phyloP scores from a whole-genome alignment of 441 rosid species.

The Codiaeum variegatum region DNA sequence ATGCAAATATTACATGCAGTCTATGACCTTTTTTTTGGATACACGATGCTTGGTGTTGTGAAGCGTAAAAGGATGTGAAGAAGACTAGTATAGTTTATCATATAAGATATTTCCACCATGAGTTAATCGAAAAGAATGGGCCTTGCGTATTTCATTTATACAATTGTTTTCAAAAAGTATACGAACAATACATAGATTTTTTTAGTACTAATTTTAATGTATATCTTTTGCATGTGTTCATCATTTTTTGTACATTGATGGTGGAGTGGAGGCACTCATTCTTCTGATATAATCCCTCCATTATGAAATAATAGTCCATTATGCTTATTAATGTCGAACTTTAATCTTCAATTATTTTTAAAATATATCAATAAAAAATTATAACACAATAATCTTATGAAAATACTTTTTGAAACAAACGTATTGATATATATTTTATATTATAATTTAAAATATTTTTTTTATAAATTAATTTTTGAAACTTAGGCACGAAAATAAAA shows the following conservation, averaged over 20 bases:
- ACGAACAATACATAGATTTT: not conserved
- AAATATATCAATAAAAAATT: too few species aligned
- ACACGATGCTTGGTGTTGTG: not conserved
- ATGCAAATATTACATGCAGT: not conserved
- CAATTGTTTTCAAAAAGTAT: too few species aligned
- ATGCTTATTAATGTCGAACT: too few species aligned
- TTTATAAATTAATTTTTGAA: too few species aligned
- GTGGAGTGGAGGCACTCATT: not conserved
- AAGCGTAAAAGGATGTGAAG: not conserved
- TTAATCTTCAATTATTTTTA: too few species aligned
- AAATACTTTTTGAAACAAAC: too few species aligned
- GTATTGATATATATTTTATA: too few species aligned
- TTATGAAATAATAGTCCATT: too few species aligned
- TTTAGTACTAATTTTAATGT: not conserved
- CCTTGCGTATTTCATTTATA: not conserved
- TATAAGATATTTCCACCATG: not conserved
- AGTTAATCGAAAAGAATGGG: not conserved
- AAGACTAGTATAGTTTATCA: not conserved
- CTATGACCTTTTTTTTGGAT: not conserved
- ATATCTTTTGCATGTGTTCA: not conserved
- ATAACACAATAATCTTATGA: too few species aligned
- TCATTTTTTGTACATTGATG: not conserved
- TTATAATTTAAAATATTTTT: too few species aligned
- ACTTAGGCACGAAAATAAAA: too few species aligned
- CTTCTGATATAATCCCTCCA: not conserved